Evolutionary conservation across 1,284 basidiomycete genomes (phyloP).

Genomic region (Microstroma glucosiphilum): DNA sequence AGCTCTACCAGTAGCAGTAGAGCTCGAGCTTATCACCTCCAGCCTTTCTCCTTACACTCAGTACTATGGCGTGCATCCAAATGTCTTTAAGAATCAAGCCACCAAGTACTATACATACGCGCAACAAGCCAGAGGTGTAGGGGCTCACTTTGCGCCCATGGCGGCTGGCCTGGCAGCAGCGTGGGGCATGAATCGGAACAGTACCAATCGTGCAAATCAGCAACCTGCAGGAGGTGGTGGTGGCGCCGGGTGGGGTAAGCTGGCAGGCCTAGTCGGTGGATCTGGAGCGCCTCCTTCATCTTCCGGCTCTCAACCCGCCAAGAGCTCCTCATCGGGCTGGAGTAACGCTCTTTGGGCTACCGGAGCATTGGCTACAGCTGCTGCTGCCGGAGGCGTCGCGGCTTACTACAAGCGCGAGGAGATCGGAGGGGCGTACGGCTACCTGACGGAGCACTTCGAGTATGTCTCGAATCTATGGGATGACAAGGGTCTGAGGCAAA

Average conservation of each 20-base stretch:
- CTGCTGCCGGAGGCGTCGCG: constrained; percentile 10
- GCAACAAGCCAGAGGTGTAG: constrained; percentile 59
- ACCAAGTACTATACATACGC: constrained; percentile 71
- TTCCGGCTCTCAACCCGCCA: not conserved
- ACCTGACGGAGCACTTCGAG: constrained; percentile 80
- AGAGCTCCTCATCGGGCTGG: constrained; percentile 6
- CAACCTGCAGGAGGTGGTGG: not conserved
- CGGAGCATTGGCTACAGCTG: constrained; percentile 58
- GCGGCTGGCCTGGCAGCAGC: constrained; percentile 57
- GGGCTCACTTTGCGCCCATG: constrained; percentile 52
- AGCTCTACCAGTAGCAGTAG: not conserved
- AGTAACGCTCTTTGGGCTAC: constrained; percentile 53
- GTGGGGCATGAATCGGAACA: constrained; percentile 48
- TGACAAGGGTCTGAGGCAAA: constrained; percentile 59
- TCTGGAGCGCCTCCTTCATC: not conserved
- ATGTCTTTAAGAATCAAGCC: constrained; percentile 75
- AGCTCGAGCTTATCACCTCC: no score
- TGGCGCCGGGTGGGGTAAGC: constrained; percentile 21
- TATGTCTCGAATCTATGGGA: constrained; percentile 87
- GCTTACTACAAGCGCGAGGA: constrained; percentile 64
- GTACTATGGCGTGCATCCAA: constrained; percentile 62
- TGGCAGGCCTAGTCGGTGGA: constrained; percentile 8
- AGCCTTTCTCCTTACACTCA: not conserved
- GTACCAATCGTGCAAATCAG: not conserved
- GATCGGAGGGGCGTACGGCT: constrained; percentile 51